Conservation (phyloP, 345 rosid genomes). For the Lumnitzera racemosa region DNA sequence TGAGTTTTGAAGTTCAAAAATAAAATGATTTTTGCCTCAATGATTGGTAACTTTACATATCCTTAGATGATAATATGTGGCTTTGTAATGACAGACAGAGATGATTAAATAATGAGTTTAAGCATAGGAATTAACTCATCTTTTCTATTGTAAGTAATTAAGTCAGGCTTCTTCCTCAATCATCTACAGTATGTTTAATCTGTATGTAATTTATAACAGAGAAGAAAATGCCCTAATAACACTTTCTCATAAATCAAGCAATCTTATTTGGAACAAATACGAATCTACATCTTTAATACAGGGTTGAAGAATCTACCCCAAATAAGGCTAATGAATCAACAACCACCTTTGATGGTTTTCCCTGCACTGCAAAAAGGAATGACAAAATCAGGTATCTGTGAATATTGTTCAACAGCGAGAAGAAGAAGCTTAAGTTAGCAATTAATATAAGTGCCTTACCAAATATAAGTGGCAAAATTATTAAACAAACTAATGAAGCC, state of each 20-base stretch:
- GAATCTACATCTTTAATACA: neutral
- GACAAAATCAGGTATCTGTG: conserved; percentile 5
- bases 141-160: too few relatives aligned
- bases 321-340: conserved; percentile 91
- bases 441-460: conserved; percentile 34
- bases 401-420: neutral
- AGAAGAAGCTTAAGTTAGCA: neutral
- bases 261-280: neutral
- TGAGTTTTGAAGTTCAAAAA: too few relatives aligned
- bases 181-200: too few relatives aligned
- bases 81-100: too few relatives aligned
- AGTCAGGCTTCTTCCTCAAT: too few relatives aligned
- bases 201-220: too few relatives aligned
- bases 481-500: conserved; percentile 85
- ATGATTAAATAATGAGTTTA: too few relatives aligned
- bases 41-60: too few relatives aligned
- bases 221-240: too few relatives aligned
- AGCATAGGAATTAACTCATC: too few relatives aligned
- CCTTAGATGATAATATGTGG: too few relatives aligned
- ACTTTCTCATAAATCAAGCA: neutral
- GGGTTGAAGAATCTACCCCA: conserved; percentile 59
- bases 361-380: conserved; percentile 59
- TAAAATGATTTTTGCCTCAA: too few relatives aligned
- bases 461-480: conserved; percentile 76
- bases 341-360: conserved; percentile 82